A percentile compares a stretch with the other conserved stretches of the same genome.
Conservation (phyloP, 2,329 filamentous ascomycete species). For the Polytolypa hystricis region DNA sequence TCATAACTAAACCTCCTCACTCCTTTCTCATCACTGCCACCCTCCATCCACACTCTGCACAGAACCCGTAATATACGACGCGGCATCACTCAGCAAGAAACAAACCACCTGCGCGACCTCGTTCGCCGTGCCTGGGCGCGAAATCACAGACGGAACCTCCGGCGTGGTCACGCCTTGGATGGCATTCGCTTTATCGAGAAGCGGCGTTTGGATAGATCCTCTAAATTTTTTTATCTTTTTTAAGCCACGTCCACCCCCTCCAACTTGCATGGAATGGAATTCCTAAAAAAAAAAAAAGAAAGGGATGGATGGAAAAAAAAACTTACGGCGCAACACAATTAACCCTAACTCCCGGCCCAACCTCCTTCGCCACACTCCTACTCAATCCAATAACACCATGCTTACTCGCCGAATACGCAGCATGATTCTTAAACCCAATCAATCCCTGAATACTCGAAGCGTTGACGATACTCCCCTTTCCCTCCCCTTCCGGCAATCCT, state of each 20-base stretch:
- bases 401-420: conserved; percentile 25
- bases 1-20: not conserved
- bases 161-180: conserved; percentile 15
- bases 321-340: conserved; percentile 35
- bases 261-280: not conserved
- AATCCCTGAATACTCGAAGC: conserved; percentile 33
- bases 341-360: conserved; percentile 25
- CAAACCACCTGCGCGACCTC: conserved; percentile 36
- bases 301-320: conserved; percentile 1
- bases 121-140: conserved; percentile 21
- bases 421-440: conserved; percentile 21
- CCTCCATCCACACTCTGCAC: conserved; percentile 39
- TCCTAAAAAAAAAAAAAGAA: not conserved
- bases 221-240: conserved; percentile 11
- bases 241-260: not conserved
- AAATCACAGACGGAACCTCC: conserved; percentile 16
- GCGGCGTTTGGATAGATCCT: conserved; percentile 24
- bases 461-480: conserved; percentile 46
- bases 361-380: conserved; percentile 29
- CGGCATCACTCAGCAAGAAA: conserved; percentile 37
- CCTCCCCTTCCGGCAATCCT: too few relatives aligned
- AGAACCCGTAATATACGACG: conserved; percentile 37
- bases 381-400: conserved; percentile 26
- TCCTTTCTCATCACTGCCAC: conserved; percentile 20
- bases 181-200: conserved; percentile 18